phyloP scores from a whole-genome alignment of 2,329 filamentous ascomycete genomes.

The Plenodomus lindquistii region DNA sequence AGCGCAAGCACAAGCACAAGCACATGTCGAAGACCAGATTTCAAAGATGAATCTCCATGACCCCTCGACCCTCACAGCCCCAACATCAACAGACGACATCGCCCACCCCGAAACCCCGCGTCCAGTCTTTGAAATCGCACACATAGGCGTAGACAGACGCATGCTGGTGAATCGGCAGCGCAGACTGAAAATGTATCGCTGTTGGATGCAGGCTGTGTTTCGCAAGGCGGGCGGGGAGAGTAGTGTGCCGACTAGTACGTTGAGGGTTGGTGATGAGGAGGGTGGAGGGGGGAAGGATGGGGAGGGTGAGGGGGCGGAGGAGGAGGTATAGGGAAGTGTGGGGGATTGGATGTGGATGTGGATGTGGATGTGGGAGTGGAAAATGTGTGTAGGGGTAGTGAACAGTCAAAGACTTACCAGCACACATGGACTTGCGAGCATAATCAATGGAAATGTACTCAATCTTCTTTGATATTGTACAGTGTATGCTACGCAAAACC shows the following conservation, averaged over 20 bases:
- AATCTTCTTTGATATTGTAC: slow-evolving; percentile 2
- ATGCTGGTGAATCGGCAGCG: slow-evolving; percentile 89
- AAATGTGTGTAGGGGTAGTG: no score
- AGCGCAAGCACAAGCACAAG: neutral
- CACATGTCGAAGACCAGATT: slow-evolving; percentile 6
- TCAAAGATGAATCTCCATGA: slow-evolving; percentile 7
- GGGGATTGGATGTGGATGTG: no score
- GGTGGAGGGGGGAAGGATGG: slow-evolving; percentile 11
- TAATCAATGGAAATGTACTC: slow-evolving; percentile 1
- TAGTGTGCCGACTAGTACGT: slow-evolving; percentile 38
- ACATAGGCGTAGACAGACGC: slow-evolving; percentile 83
- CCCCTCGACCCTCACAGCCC: neutral
- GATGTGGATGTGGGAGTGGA: no score
- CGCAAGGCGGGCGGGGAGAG: slow-evolving; percentile 57
- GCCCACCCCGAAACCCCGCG: slow-evolving; percentile 9
- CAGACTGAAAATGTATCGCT: slow-evolving; percentile 97
- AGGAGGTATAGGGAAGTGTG: no score
- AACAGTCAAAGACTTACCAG: no score
- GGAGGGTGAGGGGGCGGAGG: neutral
- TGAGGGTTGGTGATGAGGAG: slow-evolving; percentile 31
- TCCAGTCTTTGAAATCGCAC: slow-evolving; percentile 66
- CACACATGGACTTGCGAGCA: no score
- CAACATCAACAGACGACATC: slow-evolving; percentile 4
- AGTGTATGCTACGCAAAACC: neutral
- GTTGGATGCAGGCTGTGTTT: slow-evolving; percentile 89